These are phyloP conservation scores for Endocarpon pusillum DNA, from an alignment of 495 filamentous ascomycete genomes.

Conservation along the genomic window DNA sequence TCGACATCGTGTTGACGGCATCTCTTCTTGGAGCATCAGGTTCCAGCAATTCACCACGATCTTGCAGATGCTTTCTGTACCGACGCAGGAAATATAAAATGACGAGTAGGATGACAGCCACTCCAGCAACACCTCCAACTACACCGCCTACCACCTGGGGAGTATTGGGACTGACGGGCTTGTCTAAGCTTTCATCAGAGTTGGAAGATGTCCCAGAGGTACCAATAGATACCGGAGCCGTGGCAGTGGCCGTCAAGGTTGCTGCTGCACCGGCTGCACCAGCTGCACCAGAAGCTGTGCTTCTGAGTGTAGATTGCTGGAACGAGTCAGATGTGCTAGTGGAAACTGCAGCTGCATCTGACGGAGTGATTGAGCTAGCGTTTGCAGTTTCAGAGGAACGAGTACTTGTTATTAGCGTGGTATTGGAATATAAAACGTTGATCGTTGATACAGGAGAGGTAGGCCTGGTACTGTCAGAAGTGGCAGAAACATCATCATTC, in stretches of 20 bases:
- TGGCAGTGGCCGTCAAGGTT: background rate
- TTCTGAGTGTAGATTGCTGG: background rate
- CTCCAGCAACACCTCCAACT: constrained; percentile 45
- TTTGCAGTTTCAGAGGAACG: too few relatives aligned
- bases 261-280: background rate
- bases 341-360: background rate
- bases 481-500: too few relatives aligned
- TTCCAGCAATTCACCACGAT: constrained; percentile 14
- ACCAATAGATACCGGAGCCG: background rate
- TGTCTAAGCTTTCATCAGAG: too few relatives aligned
- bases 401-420: too few relatives aligned
- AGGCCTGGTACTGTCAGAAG: too few relatives aligned
- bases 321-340: background rate
- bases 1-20: constrained; percentile 13
- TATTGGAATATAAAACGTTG: too few relatives aligned
- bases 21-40: constrained; percentile 14
- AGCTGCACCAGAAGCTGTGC: background rate
- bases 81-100: constrained; percentile 39
- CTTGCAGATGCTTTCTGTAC: constrained; percentile 17
- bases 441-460: too few relatives aligned
- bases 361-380: too few relatives aligned
- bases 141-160: constrained; percentile 43
- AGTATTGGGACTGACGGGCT: constrained; percentile 12
- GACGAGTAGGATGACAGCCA: constrained; percentile 38
- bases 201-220: background rate